phyloP scores from a whole-genome alignment of 1,139 yeast species.

The Lizanozyma gosingica region DNA sequence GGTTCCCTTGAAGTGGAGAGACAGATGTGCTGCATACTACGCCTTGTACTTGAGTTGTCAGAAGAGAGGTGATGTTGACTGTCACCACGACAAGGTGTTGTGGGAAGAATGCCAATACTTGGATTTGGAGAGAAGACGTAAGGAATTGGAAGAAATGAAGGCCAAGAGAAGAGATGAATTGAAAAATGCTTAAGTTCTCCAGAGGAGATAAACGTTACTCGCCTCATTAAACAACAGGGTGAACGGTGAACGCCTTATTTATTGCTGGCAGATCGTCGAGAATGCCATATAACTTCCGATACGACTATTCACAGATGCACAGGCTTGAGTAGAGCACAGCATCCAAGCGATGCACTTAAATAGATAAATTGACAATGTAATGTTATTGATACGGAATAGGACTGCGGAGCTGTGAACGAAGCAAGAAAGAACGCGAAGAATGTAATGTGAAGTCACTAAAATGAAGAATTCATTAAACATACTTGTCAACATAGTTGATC shows the following conservation, averaged over 20 bases:
- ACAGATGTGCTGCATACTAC: conserved; percentile 74
- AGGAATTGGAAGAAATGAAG: conserved; percentile 56
- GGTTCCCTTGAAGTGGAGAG: conserved; percentile 78
- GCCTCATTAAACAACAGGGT: too few relatives aligned
- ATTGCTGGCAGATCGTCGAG: too few relatives aligned
- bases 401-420: too few relatives aligned
- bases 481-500: too few relatives aligned
- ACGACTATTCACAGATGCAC: neutral
- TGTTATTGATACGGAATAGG: neutral
- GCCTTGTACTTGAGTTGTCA: conserved; percentile 52
- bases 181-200: too few relatives aligned
- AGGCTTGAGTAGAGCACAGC: too few relatives aligned
- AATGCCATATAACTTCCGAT: neutral
- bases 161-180: conserved; percentile 14
- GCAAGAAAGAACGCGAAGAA: too few relatives aligned
- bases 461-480: too few relatives aligned
- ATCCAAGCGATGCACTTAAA: neutral
- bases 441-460: too few relatives aligned
- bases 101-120: conserved; percentile 83
- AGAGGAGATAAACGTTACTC: too few relatives aligned
- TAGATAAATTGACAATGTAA: neutral
- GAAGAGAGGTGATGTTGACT: conserved; percentile 27
- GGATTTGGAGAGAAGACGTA: conserved; percentile 75
- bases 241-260: too few relatives aligned
- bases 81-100: conserved; percentile 71